A percentile compares a stretch with the other conserved stretches of the same genome.
These are phyloP conservation scores for Arthrobotrys iridis DNA, from an alignment of 2,329 filamentous ascomycete genomes.

Conservation along the genomic window DNA sequence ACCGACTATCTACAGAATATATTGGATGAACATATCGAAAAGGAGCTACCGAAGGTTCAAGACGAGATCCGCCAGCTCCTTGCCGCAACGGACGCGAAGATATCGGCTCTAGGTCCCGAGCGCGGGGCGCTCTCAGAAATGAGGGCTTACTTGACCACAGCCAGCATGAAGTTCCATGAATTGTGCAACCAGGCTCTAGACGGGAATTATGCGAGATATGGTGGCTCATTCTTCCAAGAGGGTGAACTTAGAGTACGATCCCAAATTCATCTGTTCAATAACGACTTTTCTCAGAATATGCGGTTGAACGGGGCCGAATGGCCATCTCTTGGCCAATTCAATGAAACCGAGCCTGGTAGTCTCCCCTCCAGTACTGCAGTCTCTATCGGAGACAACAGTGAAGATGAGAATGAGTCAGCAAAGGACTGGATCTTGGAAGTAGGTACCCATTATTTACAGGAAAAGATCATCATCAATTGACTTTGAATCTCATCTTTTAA, in stretches of 20 bases:
- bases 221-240: not conserved
- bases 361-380: too few relatives aligned
- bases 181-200: conserved; percentile 59
- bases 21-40: conserved; percentile 60
- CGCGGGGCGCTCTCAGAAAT: conserved; percentile 55
- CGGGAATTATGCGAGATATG: conserved; percentile 59
- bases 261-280: conserved; percentile 59
- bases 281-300: conserved; percentile 57
- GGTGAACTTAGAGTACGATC: conserved; percentile 57
- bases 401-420: conserved; percentile 37
- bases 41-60: conserved; percentile 57
- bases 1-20: conserved; percentile 57
- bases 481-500: conserved; percentile 41
- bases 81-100: conserved; percentile 2
- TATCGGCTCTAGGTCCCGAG: conserved; percentile 45
- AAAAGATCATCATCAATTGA: conserved; percentile 54
- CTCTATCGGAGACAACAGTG: not conserved
- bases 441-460: conserved; percentile 45
- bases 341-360: not conserved
- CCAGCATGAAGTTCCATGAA: conserved; percentile 59
- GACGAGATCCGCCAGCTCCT: conserved; percentile 55
- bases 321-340: conserved; percentile 6
- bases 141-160: conserved; percentile 57
- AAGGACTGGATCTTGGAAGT: conserved; percentile 21
- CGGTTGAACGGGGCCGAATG: conserved; percentile 59